phyloP scores from a whole-genome alignment of 768 basidiomycete genomes.

The Mycena belliarum region DNA sequence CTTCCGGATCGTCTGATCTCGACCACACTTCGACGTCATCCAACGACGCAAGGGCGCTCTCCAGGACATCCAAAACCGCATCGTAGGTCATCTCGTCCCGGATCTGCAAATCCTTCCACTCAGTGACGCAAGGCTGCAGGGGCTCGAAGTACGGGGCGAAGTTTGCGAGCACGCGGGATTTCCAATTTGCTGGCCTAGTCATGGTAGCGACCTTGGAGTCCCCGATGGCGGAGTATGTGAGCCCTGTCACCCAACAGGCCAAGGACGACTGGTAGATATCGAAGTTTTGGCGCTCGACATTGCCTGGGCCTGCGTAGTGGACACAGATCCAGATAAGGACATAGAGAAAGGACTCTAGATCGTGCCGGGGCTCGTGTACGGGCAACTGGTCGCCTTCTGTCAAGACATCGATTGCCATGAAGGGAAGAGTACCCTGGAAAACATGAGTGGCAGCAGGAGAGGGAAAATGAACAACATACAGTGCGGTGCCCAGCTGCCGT shows the following conservation, averaged over 20 bases:
- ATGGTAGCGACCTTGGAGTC: background rate
- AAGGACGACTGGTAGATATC: background rate
- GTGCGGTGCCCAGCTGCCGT: background rate
- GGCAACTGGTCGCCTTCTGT: background rate
- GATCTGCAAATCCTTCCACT: background rate
- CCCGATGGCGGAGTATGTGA: background rate
- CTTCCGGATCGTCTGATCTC: background rate
- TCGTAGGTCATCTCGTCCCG: background rate
- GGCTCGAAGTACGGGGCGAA: conserved; percentile 11
- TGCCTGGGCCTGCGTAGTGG: conserved; percentile 1
- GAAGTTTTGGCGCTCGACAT: conserved; percentile 12
- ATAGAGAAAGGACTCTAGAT: conserved; percentile 10
- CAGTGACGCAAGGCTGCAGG: background rate
- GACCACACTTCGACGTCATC: background rate
- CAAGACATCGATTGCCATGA: conserved; percentile 7
- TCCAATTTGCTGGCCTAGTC: no score
- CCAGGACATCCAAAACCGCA: background rate
- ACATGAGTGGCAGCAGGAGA: no score
- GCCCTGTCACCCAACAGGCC: background rate
- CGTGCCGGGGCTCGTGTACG: conserved; percentile 3
- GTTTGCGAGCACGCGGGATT: background rate
- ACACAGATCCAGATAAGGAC: conserved; percentile 8
- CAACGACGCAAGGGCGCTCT: background rate
- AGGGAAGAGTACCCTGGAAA: conserved; percentile 8
- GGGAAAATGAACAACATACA: background rate